phyloP scores from a whole-genome alignment of 163 green algal genomes.

The Trebouxia gelatinosa region DNA sequence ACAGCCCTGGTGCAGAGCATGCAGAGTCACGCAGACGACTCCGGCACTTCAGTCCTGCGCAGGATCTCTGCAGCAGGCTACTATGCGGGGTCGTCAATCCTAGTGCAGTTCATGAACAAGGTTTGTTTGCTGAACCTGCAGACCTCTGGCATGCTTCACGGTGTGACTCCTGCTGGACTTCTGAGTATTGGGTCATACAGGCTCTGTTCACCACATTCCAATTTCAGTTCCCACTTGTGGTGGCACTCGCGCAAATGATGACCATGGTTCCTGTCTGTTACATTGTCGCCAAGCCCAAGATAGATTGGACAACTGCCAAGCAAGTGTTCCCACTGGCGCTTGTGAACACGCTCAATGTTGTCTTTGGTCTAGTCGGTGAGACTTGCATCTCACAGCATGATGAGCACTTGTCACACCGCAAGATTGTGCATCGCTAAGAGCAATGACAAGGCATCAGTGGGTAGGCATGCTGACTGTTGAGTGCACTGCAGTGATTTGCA shows the following conservation, averaged over 20 bases:
- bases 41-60: slow-evolving; percentile 6
- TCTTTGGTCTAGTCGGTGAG: slow-evolving; percentile 64
- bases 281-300: slow-evolving; percentile 44
- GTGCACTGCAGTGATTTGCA: too few species aligned
- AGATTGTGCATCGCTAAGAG: too few species aligned
- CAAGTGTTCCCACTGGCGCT: slow-evolving; percentile 55
- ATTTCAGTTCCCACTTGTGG: slow-evolving; percentile 66
- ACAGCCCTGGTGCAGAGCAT: too few species aligned
- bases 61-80: slow-evolving; percentile 39
- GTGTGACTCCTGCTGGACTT: background rate
- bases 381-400: too few species aligned
- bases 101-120: slow-evolving; percentile 74
- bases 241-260: slow-evolving; percentile 67
- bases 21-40: slow-evolving; percentile 21
- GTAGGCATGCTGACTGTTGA: too few species aligned
- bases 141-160: too few species aligned
- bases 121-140: too few species aligned
- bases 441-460: too few species aligned
- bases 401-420: too few species aligned
- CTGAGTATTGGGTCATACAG: slow-evolving; percentile 42
- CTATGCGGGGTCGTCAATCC: slow-evolving; percentile 53
- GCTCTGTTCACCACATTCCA: slow-evolving; percentile 67
- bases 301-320: slow-evolving; percentile 44
- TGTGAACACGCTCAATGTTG: slow-evolving; percentile 71
- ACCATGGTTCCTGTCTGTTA: slow-evolving; percentile 65